Base-by-base conservation (phyloP, 371 early-diverging fungal genomes). In the Lichtheimia ornata region DNA sequence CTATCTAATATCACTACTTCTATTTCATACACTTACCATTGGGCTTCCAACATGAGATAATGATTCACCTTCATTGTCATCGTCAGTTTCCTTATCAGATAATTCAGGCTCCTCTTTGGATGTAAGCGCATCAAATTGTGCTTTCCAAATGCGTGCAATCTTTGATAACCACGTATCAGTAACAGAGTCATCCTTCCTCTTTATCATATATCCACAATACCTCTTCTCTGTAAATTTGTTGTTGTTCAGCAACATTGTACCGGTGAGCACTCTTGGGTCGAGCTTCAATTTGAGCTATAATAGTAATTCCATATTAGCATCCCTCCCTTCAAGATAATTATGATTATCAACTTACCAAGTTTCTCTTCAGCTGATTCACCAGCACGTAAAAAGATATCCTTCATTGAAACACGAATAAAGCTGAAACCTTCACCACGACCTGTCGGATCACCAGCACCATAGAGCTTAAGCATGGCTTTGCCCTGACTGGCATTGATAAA, bases 381-480 rank as follows among this genome's bases (percentile, higher is more conserved):
- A 13, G 93, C 90, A 28, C 94, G 85, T 71, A 96, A 83, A 64
- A 97, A 96, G 60, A 96, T 95, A 64, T 96, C 97, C 77, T 99
- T 99, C 94, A 97, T 94, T 6, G 93, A 93, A 22, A 95, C 92
- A 57, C 96, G 89, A 63, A 99, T 92, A 74, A 98, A 99, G 79
- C 97, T 97, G 72, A 99, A 98, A 14, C 97, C 99, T 76, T 98
- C 99, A 28, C 98, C 99, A 25, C 93, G 83, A 5, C 99, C 99
- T 0, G 99, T 97, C 2, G 99, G 98, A 71, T 97, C 97, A 63
- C 97, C 98, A n/a, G 91, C 91, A 35, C 97, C 97, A 71, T 90
- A 91, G 11, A 98, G 83, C 71, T 95, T 90, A 49, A 97, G 74
- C 96, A 94, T 94, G 18, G 94, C 94, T 65, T 98, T 98, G 30